Evolutionary conservation across 2,329 filamentous ascomycete species (phyloP).

Genomic region (Aspergillus hiratsukae): DNA sequence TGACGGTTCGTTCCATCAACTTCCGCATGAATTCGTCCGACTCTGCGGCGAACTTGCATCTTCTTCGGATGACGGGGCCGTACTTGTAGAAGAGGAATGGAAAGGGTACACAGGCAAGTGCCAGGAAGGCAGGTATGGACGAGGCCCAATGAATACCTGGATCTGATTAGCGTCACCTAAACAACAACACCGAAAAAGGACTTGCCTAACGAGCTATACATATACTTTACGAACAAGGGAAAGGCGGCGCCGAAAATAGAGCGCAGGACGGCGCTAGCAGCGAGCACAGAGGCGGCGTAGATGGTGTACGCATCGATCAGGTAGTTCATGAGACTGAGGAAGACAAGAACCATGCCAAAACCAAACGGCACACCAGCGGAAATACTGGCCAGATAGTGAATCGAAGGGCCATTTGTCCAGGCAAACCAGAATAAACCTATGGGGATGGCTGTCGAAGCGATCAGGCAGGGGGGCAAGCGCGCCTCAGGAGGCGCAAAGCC

Average conservation of each 20-base stretch:
- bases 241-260: conserved; percentile 43
- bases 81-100: conserved; percentile 40
- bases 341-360: conserved; percentile 39
- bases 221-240: conserved; percentile 43
- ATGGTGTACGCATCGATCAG: conserved; percentile 41
- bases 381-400: conserved; percentile 38
- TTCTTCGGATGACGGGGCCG: conserved; percentile 32
- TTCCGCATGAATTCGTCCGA: conserved; percentile 27
- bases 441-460: conserved; percentile 48
- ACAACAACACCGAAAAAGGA: background rate
- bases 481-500: conserved; percentile 49
- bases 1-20: conserved; percentile 13
- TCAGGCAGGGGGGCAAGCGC: conserved; percentile 47
- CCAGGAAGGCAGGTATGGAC: conserved; percentile 42
- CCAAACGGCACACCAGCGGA: conserved; percentile 35
- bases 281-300: conserved; percentile 37
- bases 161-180: background rate
- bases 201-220: conserved; percentile 38
- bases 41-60: conserved; percentile 35
- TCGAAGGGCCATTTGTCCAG: conserved; percentile 49
- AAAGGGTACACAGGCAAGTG: conserved; percentile 38
- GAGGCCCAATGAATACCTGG: conserved; percentile 43
- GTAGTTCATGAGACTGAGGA: conserved; percentile 39
- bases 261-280: conserved; percentile 42
- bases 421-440: conserved; percentile 57